Evolutionary conservation across 352 stramenopile genomes (phyloP).

Genomic region (Blastocystis sp.): DNA sequence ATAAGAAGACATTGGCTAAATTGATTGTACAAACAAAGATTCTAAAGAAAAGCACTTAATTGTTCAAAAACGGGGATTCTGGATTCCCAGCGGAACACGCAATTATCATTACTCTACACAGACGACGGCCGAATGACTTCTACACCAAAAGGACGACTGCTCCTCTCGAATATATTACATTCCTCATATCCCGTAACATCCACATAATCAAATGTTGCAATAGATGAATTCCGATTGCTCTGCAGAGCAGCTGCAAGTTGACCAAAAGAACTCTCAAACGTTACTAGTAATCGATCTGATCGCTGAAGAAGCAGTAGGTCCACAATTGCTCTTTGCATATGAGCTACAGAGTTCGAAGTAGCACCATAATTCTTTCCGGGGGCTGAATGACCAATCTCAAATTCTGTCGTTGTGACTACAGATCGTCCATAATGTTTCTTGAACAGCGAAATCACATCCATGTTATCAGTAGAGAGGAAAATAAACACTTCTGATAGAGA

Average conservation of each 20-base stretch:
- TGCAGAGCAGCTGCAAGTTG: slow-evolving; percentile 11
- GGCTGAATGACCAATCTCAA: slow-evolving; percentile 42
- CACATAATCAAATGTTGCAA: not conserved
- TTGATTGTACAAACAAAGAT: not conserved
- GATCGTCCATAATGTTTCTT: not conserved
- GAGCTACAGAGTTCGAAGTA: not conserved
- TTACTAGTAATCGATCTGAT: not conserved
- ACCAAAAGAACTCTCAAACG: slow-evolving; percentile 16
- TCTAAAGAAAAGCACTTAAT: not conserved
- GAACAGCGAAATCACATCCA: not conserved
- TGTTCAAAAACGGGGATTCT: not conserved
- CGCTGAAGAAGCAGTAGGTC: slow-evolving; percentile 43
- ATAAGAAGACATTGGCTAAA: slow-evolving; percentile 58
- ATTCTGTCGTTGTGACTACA: not conserved
- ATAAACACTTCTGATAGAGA: not conserved
- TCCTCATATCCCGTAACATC: not conserved
- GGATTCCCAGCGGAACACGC: too few species aligned
- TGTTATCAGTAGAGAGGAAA: slow-evolving; percentile 45
- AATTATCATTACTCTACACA: not conserved
- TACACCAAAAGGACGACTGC: not conserved
- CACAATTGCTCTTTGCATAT: slow-evolving; percentile 21
- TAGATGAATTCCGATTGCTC: slow-evolving; percentile 7
- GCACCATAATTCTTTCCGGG: not conserved
- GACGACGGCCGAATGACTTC: not conserved
- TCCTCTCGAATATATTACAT: slow-evolving; percentile 48